Evolutionary conservation across 2,329 filamentous ascomycete genomes (phyloP).

Genomic region (Epichloe coenophiala): DNA sequence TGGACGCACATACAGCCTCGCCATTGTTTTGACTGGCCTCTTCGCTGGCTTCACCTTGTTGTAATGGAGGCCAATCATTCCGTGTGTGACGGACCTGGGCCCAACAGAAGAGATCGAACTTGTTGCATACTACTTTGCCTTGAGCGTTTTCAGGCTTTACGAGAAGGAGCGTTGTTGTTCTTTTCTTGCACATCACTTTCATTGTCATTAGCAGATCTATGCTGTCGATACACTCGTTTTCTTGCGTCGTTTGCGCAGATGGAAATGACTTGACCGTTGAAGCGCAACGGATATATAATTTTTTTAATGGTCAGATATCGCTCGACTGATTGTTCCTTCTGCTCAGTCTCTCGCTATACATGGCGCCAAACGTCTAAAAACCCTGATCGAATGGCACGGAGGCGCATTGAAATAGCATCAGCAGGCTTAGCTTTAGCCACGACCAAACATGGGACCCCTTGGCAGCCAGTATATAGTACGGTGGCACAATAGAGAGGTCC

Average conservation of each 20-base stretch:
- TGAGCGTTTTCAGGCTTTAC: background rate
- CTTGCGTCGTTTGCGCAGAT: background rate
- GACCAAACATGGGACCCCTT: no score
- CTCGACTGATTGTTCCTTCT: no score
- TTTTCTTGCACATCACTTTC: background rate
- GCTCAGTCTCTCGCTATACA: no score
- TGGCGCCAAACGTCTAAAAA: no score
- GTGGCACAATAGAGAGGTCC: no score
- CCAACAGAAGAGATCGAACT: background rate
- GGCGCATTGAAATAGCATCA: no score
- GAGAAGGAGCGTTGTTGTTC: background rate
- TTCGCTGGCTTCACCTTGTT: conserved; percentile 28
- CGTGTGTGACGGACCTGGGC: background rate
- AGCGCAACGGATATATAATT: no score
- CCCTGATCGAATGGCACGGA: no score
- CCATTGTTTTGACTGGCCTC: conserved; percentile 23
- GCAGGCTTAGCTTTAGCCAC: no score
- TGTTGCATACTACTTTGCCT: background rate
- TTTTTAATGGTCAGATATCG: no score
- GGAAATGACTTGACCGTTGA: no score
- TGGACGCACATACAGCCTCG: conserved; percentile 24
- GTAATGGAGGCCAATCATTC: conserved; percentile 7
- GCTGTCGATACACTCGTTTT: background rate
- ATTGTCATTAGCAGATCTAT: background rate
- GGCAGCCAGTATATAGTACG: no score